Base-by-base conservation (phyloP, 2,329 filamentous ascomycete genomes). In the Aphanoascus verrucosus region DNA sequence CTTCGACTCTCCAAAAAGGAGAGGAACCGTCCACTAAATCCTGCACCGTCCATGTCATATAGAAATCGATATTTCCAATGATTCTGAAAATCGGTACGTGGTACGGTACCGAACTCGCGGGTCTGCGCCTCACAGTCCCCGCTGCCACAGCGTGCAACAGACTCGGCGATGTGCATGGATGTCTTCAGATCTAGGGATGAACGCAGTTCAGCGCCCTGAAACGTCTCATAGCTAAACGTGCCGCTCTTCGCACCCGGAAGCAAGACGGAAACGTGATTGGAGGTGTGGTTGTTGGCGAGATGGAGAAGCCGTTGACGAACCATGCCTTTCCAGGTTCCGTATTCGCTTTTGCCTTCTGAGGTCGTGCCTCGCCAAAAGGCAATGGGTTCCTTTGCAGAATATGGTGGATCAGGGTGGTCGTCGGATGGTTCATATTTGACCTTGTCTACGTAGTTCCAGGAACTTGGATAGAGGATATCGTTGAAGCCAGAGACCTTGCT, bases 341-440 rank as follows among this genome's bases (percentile, higher is more conserved):
- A 74, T 58, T 64, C 71, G 64, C 74, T 69, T 57, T 73, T 64
- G 61, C 77, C 71, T 65, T 82, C 78, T 2, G 77, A 78, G 1
- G 84, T 81, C 9, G 76, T 75, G n/a, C 84, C 85, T 49, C 86
- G 81, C 87, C 87, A 94, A 67, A 85, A 85, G 2, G 91, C 72
- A 0, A 73, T 72, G 56, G 83, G 77, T 43, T 78, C 72, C 61
- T 89, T 88, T 46, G 81, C 70, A 0, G 69, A 62, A 57, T 86
- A 90, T 0, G 69, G 64, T 5, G 64, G 65, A 58, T 83, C 80
- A 0, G 76, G 77, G 48, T 72, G 66, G 4, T 72, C 72, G 2
- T 76, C 69, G 1, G 76, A 74, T 23, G 78, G 76, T 0, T 69
- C 63, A 49, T 80, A 79, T 56, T 69, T 69, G 11, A 73, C 74